These are phyloP conservation scores for Wickerhamiella cacticola DNA, from an alignment of 805 yeast genomes.

Conservation along the genomic window DNA sequence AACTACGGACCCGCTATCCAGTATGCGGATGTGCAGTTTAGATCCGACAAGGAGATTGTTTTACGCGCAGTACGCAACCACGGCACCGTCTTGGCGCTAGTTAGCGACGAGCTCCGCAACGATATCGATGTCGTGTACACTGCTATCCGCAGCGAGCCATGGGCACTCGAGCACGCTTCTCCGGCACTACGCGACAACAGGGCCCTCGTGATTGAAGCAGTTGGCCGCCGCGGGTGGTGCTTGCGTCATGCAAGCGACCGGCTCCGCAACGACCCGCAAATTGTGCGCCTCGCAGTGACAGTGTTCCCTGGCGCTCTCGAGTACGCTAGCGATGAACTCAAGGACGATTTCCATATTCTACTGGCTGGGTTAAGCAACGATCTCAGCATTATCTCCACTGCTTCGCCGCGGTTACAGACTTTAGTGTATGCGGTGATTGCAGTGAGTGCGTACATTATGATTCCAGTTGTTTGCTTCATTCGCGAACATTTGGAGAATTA, in stretches of 20 bases:
- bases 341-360: slow-evolving; percentile 4
- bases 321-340: slow-evolving; percentile 6
- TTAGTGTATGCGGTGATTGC: not conserved
- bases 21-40: not conserved
- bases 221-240: slow-evolving; percentile 7
- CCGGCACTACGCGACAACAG: slow-evolving; percentile 9
- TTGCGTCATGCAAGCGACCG: slow-evolving; percentile 5
- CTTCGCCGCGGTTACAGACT: slow-evolving; percentile 4
- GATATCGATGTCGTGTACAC: slow-evolving; percentile 9
- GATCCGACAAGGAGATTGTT: slow-evolving; percentile 8
- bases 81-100: slow-evolving; percentile 5
- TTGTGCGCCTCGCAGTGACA: slow-evolving; percentile 4
- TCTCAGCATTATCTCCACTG: not conserved
- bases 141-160: slow-evolving; percentile 7
- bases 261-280: slow-evolving; percentile 1
- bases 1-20: slow-evolving; percentile 9
- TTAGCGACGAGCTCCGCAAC: not conserved
- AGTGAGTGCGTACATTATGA: not conserved
- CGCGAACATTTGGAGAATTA: not conserved
- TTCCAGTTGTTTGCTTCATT: not conserved
- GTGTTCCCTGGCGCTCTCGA: slow-evolving; percentile 8
- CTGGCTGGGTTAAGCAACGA: slow-evolving; percentile 3
- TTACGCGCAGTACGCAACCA: slow-evolving; percentile 8
- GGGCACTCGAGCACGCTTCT: slow-evolving; percentile 11
- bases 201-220: slow-evolving; percentile 7